Evolutionary conservation across 495 filamentous ascomycete species (phyloP), one percentile per base, ranked within the genome.

Genomic region (Podospora conica): DNA sequence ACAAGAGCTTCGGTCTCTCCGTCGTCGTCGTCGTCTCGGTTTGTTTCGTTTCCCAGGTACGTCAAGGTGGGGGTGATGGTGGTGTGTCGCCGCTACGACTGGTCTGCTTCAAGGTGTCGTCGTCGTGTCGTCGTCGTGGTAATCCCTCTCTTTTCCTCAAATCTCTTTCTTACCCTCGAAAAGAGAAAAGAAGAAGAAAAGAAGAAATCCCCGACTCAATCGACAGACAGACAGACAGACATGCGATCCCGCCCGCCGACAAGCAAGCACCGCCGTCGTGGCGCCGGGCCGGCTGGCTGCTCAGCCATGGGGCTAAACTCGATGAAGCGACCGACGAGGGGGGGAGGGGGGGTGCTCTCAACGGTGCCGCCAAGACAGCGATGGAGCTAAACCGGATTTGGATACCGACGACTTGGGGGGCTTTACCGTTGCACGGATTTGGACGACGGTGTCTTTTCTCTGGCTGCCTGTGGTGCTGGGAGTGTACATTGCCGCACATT

Each of bases 301-400:
- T 55, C 60, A 65, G 63, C 74, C 71, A 60, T 63, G 63, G 66
- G 67, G 68, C 74, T 74, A 73, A 68, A 69, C 74, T 69, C 67
- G 54, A 74, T 69, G 3, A 63, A 65, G 74, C 72, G 70, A 76
- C 74, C 74, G 74, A 76, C 63, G 64, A 21, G 68, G 24, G 29
- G 20, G 55, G 55, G 23, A 48, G 58, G 28, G 24, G 31, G 59
- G 25, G 24, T 40, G 57, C 18, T 28, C 15, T 7, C 40, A 48
- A 48, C 40, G 15, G 40, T n/a, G 7, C 3, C 40, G 40, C 40
- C 40, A 48, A 48, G 40, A n/a, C 40, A 18, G 40, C 40, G 15
- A 48, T n/a, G n/a, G 8, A 5, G 53, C 61, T 55, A 63, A 55
- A 54, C 61, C 61, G 20, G 22, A 29, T 63, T 63, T 23, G 61